These are phyloP conservation scores for Picea glauca DNA, from an alignment of 75 land plant genomes.

Conservation along the genomic window DNA sequence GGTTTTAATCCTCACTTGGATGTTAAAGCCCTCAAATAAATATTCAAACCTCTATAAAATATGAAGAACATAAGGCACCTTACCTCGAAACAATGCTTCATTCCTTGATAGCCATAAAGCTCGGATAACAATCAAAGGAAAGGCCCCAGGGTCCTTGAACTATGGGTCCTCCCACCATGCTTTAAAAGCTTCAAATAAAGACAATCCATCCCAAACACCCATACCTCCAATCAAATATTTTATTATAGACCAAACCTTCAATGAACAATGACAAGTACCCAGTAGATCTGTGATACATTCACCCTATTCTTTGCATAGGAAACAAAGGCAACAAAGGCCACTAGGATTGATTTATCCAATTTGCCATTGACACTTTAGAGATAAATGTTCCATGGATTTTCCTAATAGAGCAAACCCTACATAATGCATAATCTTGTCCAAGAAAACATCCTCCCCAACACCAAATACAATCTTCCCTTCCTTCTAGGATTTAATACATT, in stretches of 20 bases:
- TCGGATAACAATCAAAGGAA: not conserved
- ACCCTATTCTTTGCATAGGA: not conserved
- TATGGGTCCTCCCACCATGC: not conserved
- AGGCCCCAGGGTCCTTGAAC: not conserved
- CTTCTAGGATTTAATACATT: too few species aligned
- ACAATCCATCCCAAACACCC: not conserved
- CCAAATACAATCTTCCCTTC: too few species aligned
- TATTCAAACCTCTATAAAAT: not conserved
- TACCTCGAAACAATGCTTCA: not conserved
- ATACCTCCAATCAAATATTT: not conserved
- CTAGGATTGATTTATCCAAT: not conserved
- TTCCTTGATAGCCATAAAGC: not conserved
- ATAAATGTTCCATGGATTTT: too few species aligned
- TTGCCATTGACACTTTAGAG: not conserved
- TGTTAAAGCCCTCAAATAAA: not conserved
- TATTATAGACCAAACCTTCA: not conserved
- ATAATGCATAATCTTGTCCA: too few species aligned
- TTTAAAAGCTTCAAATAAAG: not conserved
- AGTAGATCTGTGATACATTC: not conserved
- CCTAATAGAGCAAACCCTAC: too few species aligned
- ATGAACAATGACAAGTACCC: not conserved
- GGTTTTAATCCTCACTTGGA: not conserved
- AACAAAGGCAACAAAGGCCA: not conserved
- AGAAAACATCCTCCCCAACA: too few species aligned
- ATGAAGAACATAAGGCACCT: not conserved